Evolutionary conservation across 208 protist genomes (phyloP), one percentile per base, ranked within the genome.

Genomic region (Leptomonas seymouri): DNA sequence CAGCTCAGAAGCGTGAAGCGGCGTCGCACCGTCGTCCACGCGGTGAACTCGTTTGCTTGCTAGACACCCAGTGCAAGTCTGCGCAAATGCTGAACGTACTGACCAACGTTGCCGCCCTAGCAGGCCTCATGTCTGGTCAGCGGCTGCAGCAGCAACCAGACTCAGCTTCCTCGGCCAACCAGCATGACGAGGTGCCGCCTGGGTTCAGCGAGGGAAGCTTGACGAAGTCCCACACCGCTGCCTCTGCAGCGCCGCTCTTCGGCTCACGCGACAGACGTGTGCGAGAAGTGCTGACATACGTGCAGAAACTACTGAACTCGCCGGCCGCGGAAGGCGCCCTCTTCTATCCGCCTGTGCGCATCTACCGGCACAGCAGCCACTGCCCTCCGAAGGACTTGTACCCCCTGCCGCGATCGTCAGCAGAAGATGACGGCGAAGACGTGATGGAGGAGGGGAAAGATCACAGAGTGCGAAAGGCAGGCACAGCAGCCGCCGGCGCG

Each of bases 341-440:
- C 56, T 90, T 90, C 54, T 90, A 78, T 60, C 84, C 84, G 31
- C 78, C 81, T 2, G 61, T 92, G 27, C 60, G 76, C 41, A 64
- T 89, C 21, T 85, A 79, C 57, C 71, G 79, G 23, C 80, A 80
- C n/a, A 88, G 80, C 57, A 81, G 85, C 50, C 77, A 89, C 71
- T 48, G 36, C 25, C 65, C 78, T 15, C 70, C 67, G n/a, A 63
- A 67, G 23, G 71, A 77, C 20, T 34, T 77, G 7, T 77, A 77
- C 27, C 71, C 71, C 21, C 45, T 63, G 14, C 46, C 64, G 2
- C 41, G 41, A 34, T 41, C 31, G 12, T 3, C 3, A 20, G 1
- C n/a, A 11, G 18, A 41, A 2, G 30, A 54, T 9, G 59, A 31
- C 1, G 15, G 27, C 25, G 21, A 28, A 18, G 42, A 28, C 21